Evolutionary conservation across 495 filamentous ascomycete genomes (phyloP).

Genomic region (Rostrohypoxylon terebratum): DNA sequence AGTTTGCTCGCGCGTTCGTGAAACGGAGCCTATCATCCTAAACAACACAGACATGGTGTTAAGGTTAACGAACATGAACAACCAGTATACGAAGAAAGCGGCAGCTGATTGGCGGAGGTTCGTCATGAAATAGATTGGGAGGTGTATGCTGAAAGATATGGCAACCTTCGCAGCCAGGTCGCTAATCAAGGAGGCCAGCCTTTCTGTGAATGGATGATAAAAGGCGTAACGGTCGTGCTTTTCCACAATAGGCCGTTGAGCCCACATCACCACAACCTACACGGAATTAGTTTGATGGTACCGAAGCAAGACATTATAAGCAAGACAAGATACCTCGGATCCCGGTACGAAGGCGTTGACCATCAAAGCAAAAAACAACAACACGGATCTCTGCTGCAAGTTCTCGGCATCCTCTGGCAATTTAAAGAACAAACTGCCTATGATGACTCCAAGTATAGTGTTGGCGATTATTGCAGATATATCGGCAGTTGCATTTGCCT

Average conservation of each 20-base stretch:
- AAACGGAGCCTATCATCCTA: constrained; percentile 74
- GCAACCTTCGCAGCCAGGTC: constrained; percentile 68
- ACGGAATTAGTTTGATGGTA: constrained; percentile 48
- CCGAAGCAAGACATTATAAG: too few species aligned
- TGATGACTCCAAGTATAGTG: constrained; percentile 69
- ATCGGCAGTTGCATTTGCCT: constrained; percentile 68
- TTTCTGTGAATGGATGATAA: constrained; percentile 71
- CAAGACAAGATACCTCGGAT: constrained; percentile 68
- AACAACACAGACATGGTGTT: constrained; percentile 71
- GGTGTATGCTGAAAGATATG: constrained; percentile 61
- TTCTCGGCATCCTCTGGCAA: constrained; percentile 62
- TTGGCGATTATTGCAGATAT: constrained; percentile 70
- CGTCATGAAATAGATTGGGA: constrained; percentile 70
- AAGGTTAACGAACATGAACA: constrained; percentile 66
- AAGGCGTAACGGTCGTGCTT: constrained; percentile 74
- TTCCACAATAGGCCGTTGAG: constrained; percentile 72
- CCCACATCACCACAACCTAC: constrained; percentile 68
- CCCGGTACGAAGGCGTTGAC: constrained; percentile 72
- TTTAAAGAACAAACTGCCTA: constrained; percentile 77
- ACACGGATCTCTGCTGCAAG: constrained; percentile 69
- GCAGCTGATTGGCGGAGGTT: constrained; percentile 62
- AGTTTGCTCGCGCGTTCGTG: constrained; percentile 75
- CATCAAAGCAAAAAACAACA: constrained; percentile 77
- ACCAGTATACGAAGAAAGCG: constrained; percentile 72
- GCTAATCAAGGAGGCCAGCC: constrained; percentile 65